Evolutionary conservation across 345 rosid genomes (phyloP).

Genomic region (Bretschneidera sinensis): DNA sequence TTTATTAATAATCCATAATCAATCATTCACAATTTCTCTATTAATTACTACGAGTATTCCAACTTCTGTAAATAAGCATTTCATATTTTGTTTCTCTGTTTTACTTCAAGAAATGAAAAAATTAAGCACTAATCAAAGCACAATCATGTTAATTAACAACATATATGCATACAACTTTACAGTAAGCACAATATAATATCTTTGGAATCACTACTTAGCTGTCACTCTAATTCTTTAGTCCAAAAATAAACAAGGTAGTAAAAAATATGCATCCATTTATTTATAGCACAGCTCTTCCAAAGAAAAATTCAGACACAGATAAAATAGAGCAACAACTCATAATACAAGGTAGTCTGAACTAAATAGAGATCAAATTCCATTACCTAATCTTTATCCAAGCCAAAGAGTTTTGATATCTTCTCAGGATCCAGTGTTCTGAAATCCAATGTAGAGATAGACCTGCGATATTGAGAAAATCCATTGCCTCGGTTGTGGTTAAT

Average conservation of each 20-base stretch:
- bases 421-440: conserved; percentile 39
- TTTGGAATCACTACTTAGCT: too few species aligned
- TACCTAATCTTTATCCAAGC: neutral
- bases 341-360: neutral
- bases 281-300: neutral
- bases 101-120: too few species aligned
- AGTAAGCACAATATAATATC: too few species aligned
- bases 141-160: too few species aligned
- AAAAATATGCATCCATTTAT: neutral
- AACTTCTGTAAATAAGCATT: too few species aligned
- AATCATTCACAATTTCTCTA: too few species aligned
- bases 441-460: conserved; percentile 51
- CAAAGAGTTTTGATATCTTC: conserved; percentile 38
- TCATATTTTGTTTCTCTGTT: too few species aligned
- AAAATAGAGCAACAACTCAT: too few species aligned
- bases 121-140: too few species aligned
- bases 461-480: conserved; percentile 25
- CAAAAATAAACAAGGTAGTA: neutral
- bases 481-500: conserved; percentile 35
- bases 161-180: too few species aligned
- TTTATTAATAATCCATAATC: too few species aligned
- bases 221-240: neutral
- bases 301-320: neutral
- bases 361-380: neutral
- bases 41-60: too few species aligned